A percentile compares a stretch with the other conserved stretches of the same genome.
Evolutionary conservation across 1,139 yeast species (phyloP).

Genomic region (Scheffersomyces cryptocercus): DNA sequence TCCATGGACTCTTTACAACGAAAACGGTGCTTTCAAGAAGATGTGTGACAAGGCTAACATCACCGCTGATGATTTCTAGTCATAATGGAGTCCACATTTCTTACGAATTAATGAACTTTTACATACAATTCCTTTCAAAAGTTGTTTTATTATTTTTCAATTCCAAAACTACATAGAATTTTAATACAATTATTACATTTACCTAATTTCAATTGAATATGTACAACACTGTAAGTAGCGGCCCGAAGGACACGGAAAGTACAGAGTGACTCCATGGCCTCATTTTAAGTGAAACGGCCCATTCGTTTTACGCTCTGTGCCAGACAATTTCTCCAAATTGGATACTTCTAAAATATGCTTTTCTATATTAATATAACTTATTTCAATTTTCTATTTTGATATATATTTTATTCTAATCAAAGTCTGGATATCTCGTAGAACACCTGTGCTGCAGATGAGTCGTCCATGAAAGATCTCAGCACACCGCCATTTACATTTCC

Average conservation of each 20-base stretch:
- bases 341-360: neutral
- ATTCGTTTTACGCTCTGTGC: too few species aligned
- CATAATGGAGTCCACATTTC: too few species aligned
- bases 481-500: constrained; percentile 9
- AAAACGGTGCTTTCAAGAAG: constrained; percentile 19
- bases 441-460: constrained; percentile 16
- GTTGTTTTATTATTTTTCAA: neutral
- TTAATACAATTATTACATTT: neutral
- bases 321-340: too few species aligned
- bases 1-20: constrained; percentile 43
- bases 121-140: neutral
- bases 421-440: constrained; percentile 12
- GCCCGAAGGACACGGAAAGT: too few species aligned
- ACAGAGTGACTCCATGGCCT: neutral
- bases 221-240: too few species aligned
- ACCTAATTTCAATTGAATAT: neutral
- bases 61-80: constrained; percentile 18
- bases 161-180: neutral
- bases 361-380: neutral
- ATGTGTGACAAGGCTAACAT: constrained; percentile 29
- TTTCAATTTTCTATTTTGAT: neutral
- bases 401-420: too few species aligned
- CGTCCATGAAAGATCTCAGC: constrained; percentile 13
- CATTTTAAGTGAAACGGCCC: neutral
- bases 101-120: too few species aligned